Evolutionary conservation across 2,329 filamentous ascomycete species (phyloP).

Genomic region (Aspergillus amoenus): DNA sequence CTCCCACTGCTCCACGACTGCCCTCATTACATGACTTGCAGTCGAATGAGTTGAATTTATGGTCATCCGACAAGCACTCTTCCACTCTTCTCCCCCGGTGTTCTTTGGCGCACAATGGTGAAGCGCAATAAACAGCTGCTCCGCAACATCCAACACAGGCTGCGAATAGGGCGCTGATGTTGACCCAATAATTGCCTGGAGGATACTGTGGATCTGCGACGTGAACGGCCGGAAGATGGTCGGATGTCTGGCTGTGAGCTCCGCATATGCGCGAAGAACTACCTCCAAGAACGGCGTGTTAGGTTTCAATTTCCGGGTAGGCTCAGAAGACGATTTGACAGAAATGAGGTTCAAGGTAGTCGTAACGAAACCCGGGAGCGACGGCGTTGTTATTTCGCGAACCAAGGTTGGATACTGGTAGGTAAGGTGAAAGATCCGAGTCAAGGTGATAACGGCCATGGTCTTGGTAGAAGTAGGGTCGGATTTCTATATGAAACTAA

Average conservation of each 20-base stretch:
- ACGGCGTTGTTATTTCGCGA: conserved; percentile 84
- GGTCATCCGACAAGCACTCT: conserved; percentile 60
- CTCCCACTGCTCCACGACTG: conserved; percentile 79
- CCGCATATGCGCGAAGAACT: conserved; percentile 68
- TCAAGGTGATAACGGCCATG: conserved; percentile 72
- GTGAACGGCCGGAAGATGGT: conserved; percentile 78
- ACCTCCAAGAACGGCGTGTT: conserved; percentile 60
- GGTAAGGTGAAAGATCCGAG: conserved; percentile 79
- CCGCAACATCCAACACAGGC: conserved; percentile 58
- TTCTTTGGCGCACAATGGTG: conserved; percentile 81
- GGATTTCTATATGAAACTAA: conserved; percentile 60
- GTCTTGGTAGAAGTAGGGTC: conserved; percentile 75
- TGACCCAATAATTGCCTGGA: conserved; percentile 63
- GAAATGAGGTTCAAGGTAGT: conserved; percentile 66
- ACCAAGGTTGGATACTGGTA: conserved; percentile 80
- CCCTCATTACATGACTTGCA: conserved; percentile 74
- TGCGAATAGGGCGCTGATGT: conserved; percentile 55
- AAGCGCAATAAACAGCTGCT: conserved; percentile 67
- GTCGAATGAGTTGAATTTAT: conserved; percentile 68
- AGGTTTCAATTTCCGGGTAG: conserved; percentile 33
- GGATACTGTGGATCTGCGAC: conserved; percentile 63
- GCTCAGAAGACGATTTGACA: conserved; percentile 46
- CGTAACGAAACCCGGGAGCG: conserved; percentile 70
- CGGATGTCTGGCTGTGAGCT: conserved; percentile 75
- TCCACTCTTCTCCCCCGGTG: conserved; percentile 75